Evolutionary conservation across 1,139 yeast species (phyloP), one percentile per base, ranked within the genome.

Genomic region (Meyerozyma athensensis): DNA sequence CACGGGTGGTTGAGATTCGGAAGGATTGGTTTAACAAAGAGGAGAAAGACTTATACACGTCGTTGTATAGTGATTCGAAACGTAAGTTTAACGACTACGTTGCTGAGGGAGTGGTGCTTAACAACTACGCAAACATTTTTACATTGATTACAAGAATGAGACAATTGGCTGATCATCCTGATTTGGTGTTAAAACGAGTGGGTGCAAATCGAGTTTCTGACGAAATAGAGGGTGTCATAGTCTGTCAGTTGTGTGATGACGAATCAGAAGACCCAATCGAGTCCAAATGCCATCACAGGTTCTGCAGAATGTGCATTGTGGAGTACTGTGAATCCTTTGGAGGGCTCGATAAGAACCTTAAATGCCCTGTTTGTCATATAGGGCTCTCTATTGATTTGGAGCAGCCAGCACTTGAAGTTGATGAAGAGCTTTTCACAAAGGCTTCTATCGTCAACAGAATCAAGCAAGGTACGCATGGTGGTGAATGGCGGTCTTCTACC

Each of bases 101-200:
- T 33, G 94, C 95, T 19, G 92, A 86, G 54, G 98, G 98, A 59
- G 96, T 92, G 20, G 96, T 89, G 33, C 69, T 89, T 41, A 90
- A 90, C 59, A 92, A 94, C 58, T 92, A 94, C 62, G 98, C 98
- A 31, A 92, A 92, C 53, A 90, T 92, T 52, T 94, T 92, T 64
- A 90, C 97, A 0, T 72, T 94, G 41, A 90, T 92, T 50, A 94
- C 98, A 0, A 71, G 98, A 53, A 92, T 92, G 98, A 77, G 98
- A 53, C 98, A 92, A 60, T 70, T 92, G 51, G 97, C 98, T 0
- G 98, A 94, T 58, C 99, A 92, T 59, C 98, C 98, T 0, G 99
- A 94, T 63, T 68, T 94, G 46, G 97, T 92, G 1, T 67, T 92
- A 54, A 81, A 90, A 49, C 71, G 89, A 39, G 72, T 74, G 10